Base-by-base conservation (phyloP, 1,284 basidiomycete species). In the Inonotus hispidus region DNA sequence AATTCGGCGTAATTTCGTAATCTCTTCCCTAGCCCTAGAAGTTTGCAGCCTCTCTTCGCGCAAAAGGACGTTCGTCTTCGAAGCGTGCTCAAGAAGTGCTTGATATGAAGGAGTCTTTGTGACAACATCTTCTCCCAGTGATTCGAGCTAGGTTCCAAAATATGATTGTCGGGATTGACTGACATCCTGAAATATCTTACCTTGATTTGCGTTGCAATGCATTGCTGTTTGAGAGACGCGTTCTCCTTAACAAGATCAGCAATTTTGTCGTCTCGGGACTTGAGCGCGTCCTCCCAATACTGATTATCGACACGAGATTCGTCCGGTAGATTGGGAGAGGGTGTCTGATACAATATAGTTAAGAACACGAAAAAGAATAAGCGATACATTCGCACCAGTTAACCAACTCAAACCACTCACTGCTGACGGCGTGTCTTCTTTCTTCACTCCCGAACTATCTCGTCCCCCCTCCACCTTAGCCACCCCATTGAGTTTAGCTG, bases 331-430 rank as follows among this genome's bases (percentile, higher is more conserved):
- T 45, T 29, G n/a, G 37, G 49, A 11, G 39, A 38, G 6, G 37
- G 46, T 58, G 19, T 25, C 35, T 54, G 45, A 32, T 23, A 43
- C 21, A 35, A 46, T 11, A 38, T n/a, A n/a, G 21, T 14, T 53
- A 46, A 62, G 38, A 53, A 53, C 19, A 14, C 4, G 37, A 39
- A 13, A 8, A 46, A 35, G 77, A 82, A 71, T 82, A 77, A 80
- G 68, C 71, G 65, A 66, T 61, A 66, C 66, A 63, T 76, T 81
- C 82, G 81, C 82, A 84, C 83, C 82, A 81, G 78, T 84, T 81
- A 73, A 83, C 74, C 81, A 79, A 73, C 83, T 74, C 81, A 79
- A 77, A 77, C 77, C 79, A 82, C 86, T 82, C 77, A 90, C 87
- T 46, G 38, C 57, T 43, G 52, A 39, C 53, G 56, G 49, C 47